Percentiles rank a stretch among this genome's conserved stretches.
Evolutionary conservation across 768 basidiomycete species (phyloP).

Genomic region (Pleurotus ostreatus): DNA sequence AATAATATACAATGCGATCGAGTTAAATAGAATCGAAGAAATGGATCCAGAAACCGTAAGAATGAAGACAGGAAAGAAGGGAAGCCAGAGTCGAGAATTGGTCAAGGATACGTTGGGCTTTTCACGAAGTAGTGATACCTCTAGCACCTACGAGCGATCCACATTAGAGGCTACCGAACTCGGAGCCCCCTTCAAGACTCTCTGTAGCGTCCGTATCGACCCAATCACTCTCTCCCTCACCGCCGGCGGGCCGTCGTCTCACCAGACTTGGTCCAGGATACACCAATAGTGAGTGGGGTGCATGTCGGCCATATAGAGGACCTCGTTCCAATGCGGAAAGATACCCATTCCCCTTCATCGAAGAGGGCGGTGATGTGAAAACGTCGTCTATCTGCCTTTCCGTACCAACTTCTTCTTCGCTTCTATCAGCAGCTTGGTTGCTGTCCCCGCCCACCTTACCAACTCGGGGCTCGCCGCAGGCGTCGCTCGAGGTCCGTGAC

Average conservation of each 20-base stretch:
- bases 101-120: too few species aligned
- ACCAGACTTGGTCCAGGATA: neutral
- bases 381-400: conserved; percentile 1
- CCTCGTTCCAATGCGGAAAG: neutral
- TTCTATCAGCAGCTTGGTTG: neutral
- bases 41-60: too few species aligned
- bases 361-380: neutral
- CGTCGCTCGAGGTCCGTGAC: neutral
- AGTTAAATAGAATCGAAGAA: too few species aligned
- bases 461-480: neutral
- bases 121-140: too few species aligned
- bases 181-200: neutral
- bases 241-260: neutral
- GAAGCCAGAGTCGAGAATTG: too few species aligned
- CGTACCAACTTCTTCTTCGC: neutral
- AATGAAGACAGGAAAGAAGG: too few species aligned
- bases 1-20: too few species aligned
- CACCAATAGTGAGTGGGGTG: neutral
- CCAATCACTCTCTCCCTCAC: conserved; percentile 11
- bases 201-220: conserved; percentile 12
- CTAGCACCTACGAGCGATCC: too few species aligned
- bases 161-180: neutral
- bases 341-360: neutral
- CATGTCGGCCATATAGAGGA: neutral
- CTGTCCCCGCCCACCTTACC: neutral